Evolutionary conservation across 2,329 filamentous ascomycete species (phyloP).

Genomic region (Cylindrodendrum hubeiense): DNA sequence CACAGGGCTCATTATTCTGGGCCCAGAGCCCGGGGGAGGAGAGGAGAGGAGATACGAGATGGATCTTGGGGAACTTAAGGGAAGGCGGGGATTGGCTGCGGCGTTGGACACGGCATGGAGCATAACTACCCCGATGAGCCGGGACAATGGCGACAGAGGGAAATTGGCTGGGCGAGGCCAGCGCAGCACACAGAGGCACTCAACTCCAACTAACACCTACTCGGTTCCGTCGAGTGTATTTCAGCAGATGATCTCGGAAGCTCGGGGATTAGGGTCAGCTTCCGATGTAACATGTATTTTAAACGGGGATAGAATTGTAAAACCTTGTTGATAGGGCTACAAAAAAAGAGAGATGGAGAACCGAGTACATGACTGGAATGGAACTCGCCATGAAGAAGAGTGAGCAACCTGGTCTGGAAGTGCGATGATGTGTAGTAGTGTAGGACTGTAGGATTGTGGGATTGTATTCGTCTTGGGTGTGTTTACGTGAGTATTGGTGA

Average conservation of each 20-base stretch:
- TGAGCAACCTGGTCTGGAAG: background rate
- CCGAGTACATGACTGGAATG: background rate
- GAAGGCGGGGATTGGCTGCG: slow-evolving; percentile 38
- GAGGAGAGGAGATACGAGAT: slow-evolving; percentile 27
- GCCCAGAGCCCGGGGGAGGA: background rate
- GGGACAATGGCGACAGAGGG: slow-evolving; percentile 3
- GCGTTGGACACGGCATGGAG: slow-evolving; percentile 21
- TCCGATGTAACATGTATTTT: slow-evolving; percentile 42
- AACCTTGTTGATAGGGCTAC: slow-evolving; percentile 24
- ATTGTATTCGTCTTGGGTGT: background rate
- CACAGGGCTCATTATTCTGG: slow-evolving; percentile 6
- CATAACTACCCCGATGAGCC: slow-evolving; percentile 23
- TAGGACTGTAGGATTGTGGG: no score
- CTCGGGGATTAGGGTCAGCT: slow-evolving; percentile 23
- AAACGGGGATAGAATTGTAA: slow-evolving; percentile 46
- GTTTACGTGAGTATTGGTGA: no score
- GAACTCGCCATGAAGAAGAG: background rate
- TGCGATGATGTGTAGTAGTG: no score
- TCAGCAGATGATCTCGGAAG: slow-evolving; percentile 37
- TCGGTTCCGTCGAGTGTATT: slow-evolving; percentile 41
- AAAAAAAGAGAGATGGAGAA: slow-evolving; percentile 10
- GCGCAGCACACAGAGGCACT: slow-evolving; percentile 41
- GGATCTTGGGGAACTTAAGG: slow-evolving; percentile 37
- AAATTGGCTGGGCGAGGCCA: slow-evolving; percentile 27
- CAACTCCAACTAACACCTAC: slow-evolving; percentile 45